Evolutionary conservation across 139 green algal species (phyloP).

Genomic region (Chlamydomonas eustigma): DNA sequence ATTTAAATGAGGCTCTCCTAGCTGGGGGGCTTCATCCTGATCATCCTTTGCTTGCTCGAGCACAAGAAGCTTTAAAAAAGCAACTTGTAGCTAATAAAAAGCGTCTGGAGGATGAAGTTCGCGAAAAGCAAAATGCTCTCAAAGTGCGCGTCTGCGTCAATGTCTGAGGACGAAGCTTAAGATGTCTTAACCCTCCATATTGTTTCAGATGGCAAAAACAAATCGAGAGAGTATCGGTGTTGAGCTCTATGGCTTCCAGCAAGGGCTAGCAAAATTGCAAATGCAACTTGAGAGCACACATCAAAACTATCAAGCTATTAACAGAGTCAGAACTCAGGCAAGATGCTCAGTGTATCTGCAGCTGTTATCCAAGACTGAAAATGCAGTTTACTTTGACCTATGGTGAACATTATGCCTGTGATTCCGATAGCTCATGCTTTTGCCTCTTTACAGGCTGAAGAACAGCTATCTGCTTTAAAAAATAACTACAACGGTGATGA

Average conservation of each 20-base stretch:
- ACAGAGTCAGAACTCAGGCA: conserved; percentile 31
- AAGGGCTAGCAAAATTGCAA: conserved; percentile 83
- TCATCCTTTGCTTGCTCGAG: conserved; percentile 77
- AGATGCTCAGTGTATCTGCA: too few species aligned
- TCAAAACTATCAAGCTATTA: conserved; percentile 55
- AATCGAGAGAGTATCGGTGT: conserved; percentile 77
- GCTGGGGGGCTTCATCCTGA: conserved; percentile 47
- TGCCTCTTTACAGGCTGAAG: conserved; percentile 43
- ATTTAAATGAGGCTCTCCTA: background rate
- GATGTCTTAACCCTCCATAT: background rate
- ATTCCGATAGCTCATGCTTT: background rate
- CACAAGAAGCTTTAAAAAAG: conserved; percentile 68
- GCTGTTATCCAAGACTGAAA: too few species aligned
- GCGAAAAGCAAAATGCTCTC: conserved; percentile 64
- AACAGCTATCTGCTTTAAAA: conserved; percentile 44
- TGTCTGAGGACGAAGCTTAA: background rate
- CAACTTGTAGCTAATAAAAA: conserved; percentile 64
- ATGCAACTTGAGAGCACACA: conserved; percentile 70
- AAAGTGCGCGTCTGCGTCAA: conserved; percentile 37
- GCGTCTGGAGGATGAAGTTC: conserved; percentile 65
- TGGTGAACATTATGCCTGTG: background rate
- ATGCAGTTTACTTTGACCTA: too few species aligned
- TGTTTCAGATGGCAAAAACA: conserved; percentile 40
- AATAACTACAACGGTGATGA: conserved; percentile 27
- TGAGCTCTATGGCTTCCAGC: conserved; percentile 89